Conservation (phyloP, 192 early-diverging fungal species). For the Chytriomyces hyalinus region DNA sequence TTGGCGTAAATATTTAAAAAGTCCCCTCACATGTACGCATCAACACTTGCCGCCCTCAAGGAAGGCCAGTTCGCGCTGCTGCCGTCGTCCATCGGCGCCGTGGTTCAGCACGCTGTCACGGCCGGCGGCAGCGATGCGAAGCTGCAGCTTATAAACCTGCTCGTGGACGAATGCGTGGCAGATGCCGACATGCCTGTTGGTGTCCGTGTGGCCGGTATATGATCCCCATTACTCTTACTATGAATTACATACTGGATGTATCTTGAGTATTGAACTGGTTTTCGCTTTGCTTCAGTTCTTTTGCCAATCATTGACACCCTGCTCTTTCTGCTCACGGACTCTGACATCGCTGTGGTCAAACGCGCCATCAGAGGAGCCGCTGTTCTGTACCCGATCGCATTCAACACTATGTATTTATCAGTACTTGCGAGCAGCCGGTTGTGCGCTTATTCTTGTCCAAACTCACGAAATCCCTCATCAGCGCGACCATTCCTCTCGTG, state of each 20-base stretch:
- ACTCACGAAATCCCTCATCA: background rate
- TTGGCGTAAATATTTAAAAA: too few species aligned
- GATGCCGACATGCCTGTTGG: conserved; percentile 17
- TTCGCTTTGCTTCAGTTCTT: conserved; percentile 1
- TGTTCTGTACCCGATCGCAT: conserved; percentile 7
- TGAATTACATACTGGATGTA: background rate
- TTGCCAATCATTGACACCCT: conserved; percentile 24
- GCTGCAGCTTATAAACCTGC: background rate
- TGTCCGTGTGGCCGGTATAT: conserved; percentile 14
- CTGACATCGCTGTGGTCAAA: conserved; percentile 7
- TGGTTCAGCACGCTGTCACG: conserved; percentile 29
- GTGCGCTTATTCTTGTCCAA: background rate
- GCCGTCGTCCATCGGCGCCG: conserved; percentile 1
- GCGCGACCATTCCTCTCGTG: conserved; percentile 17
- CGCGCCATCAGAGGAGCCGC: conserved; percentile 1
- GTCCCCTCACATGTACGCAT: too few species aligned
- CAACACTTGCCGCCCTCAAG: conserved; percentile 10
- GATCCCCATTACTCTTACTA: background rate
- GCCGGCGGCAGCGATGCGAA: background rate
- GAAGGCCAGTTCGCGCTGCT: conserved; percentile 17
- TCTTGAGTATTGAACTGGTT: too few species aligned
- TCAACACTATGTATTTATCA: conserved; percentile 13
- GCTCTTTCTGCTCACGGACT: conserved; percentile 15
- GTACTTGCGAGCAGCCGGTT: background rate
- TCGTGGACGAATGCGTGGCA: conserved; percentile 4